phyloP scores from a whole-genome alignment of 495 filamentous ascomycete species.

The Annulohypoxylon maeteangense region DNA sequence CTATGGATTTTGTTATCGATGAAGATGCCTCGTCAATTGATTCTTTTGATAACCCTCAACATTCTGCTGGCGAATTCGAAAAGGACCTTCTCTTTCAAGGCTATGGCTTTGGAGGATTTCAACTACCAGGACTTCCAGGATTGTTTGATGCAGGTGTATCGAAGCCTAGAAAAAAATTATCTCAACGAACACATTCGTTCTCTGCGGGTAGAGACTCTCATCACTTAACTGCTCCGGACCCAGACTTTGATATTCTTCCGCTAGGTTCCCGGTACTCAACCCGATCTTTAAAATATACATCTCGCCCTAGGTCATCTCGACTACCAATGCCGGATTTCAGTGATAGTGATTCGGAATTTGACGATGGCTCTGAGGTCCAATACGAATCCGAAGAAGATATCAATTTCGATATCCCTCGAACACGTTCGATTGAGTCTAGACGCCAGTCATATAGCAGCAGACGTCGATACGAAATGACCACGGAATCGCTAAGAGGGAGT shows the following conservation, averaged over 20 bases:
- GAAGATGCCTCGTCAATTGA: conserved; percentile 48
- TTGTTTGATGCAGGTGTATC: conserved; percentile 40
- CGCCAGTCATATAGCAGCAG: conserved; percentile 7
- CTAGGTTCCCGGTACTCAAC: conserved; percentile 15
- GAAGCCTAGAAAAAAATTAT: conserved; percentile 1
- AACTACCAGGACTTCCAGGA: conserved; percentile 55
- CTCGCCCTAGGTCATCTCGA: conserved; percentile 9
- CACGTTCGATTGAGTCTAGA: conserved; percentile 8
- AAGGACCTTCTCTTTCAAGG: conserved; percentile 57
- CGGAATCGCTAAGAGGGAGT: conserved; percentile 20
- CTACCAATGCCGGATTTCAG: conserved; percentile 32
- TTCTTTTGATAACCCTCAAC: conserved; percentile 47
- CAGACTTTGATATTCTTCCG: conserved; percentile 7
- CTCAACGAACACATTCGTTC: conserved; percentile 2
- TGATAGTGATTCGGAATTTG: conserved; percentile 32
- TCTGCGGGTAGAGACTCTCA: not conserved
- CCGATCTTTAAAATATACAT: conserved; percentile 15
- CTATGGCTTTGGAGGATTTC: conserved; percentile 49
- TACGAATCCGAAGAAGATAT: conserved; percentile 42
- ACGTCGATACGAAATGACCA: conserved; percentile 13
- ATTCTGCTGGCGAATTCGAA: conserved; percentile 51
- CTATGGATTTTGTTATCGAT: conserved; percentile 50
- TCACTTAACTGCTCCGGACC: conserved; percentile 9
- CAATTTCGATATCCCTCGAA: conserved; percentile 44
- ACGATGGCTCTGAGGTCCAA: not conserved